Evolutionary conservation across 2,329 filamentous ascomycete species (phyloP), one percentile per base, ranked within the genome.

Genomic region (Pseudocercospora eumusae): DNA sequence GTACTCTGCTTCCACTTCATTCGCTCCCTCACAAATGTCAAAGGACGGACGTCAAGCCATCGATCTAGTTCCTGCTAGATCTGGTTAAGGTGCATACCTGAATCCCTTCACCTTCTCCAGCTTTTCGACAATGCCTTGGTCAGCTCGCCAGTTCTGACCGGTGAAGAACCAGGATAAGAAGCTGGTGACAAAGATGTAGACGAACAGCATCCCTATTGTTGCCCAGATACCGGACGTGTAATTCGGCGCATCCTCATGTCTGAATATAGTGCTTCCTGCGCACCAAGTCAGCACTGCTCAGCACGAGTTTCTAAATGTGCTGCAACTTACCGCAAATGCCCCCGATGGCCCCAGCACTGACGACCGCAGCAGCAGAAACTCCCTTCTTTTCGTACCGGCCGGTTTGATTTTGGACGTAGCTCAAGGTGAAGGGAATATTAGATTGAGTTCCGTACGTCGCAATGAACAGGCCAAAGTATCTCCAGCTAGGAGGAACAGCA

Each of bases 391-490:
- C 67, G 0, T 71, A 61, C 23, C 61, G 65, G 0, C 70, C 70
- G 3, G 71, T 73, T 50, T 73, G 71, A 25, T 72, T 73, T n/a
- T 72, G 67, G 0, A 68, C 71, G 77, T 91, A 92, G 0, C 89
- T 83, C 79, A 93, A 85, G 47, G 84, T 80, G 0, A 85, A 81
- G 11, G 91, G 90, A 6, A 92, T 81, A 72, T 92, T 93, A 63
- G 86, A 83, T 75, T 92, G 91, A 66, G 87, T 86, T 8, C 89
- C 90, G 0, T 88, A 88, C 0, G 88, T 88, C 23, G 86, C 83
- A 45, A 93, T 77, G 77, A 92, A 93, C 60, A 91, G 82, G 60
- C 89, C 89, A 65, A 91, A 86, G 76, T 91, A 92, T 52, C 88
- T 84, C 11, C 86, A 83, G 2, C 73, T 80, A 2, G 84, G 69